A percentile compares a stretch with the other conserved stretches of the same genome.
phyloP scores from a whole-genome alignment of 2,329 filamentous ascomycete species.

The Tolypocladium paradoxum region DNA sequence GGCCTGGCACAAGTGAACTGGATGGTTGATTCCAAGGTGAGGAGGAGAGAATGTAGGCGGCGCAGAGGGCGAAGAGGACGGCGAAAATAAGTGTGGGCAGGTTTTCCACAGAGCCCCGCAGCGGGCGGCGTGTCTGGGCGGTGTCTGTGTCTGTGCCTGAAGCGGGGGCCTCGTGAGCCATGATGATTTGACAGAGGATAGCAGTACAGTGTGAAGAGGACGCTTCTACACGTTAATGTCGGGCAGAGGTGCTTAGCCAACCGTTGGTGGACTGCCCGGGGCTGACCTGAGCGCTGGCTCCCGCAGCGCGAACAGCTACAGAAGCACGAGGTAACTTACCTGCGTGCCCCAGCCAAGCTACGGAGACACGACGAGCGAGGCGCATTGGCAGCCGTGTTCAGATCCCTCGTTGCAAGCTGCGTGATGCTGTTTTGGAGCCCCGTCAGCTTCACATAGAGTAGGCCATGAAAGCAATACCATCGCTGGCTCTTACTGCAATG shows the following conservation, averaged over 20 bases:
- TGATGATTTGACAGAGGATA: neutral
- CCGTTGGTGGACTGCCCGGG: neutral
- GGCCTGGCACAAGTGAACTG: constrained; percentile 15
- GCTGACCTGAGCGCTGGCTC: neutral
- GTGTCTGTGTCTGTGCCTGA: neutral
- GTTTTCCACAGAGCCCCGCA: constrained; percentile 24
- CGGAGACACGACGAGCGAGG: neutral
- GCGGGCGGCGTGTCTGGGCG: constrained; percentile 8
- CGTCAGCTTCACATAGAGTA: neutral
- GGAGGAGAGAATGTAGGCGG: constrained; percentile 18
- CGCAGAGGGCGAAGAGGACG: constrained; percentile 26
- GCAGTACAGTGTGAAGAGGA: neutral
- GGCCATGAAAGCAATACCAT: neutral
- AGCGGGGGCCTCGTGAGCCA: neutral
- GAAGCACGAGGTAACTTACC: neutral
- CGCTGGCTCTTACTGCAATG: neutral
- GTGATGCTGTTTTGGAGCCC: neutral
- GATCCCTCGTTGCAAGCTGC: neutral
- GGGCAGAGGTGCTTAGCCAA: no score
- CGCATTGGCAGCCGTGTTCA: neutral
- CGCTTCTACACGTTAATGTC: neutral
- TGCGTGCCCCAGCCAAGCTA: neutral
- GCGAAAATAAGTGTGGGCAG: constrained; percentile 33
- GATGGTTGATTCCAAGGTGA: constrained; percentile 6
- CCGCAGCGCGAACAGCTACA: neutral